A percentile compares a stretch with the other conserved stretches of the same genome.
Evolutionary conservation across 164 flowering plant genomes (phyloP).

Genomic region (Aristolochia contorta): DNA sequence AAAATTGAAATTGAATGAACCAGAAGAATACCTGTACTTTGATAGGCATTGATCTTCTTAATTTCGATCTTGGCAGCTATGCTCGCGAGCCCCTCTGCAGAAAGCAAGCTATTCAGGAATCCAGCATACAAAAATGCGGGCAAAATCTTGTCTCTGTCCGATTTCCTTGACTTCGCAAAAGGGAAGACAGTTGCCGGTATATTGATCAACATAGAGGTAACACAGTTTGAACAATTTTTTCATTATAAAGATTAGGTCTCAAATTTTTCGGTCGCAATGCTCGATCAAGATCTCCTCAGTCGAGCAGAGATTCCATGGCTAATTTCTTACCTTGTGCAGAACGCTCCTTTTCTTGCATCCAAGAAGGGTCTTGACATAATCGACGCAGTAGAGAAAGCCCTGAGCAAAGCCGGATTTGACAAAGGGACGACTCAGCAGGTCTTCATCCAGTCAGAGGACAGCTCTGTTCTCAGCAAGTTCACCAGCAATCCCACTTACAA

Average conservation of each 20-base stretch:
- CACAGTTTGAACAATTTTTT: neutral
- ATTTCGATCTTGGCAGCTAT: slow-evolving; percentile 39
- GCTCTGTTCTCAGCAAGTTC: slow-evolving; percentile 55
- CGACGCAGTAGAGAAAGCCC: slow-evolving; percentile 40
- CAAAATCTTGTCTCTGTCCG: slow-evolving; percentile 10
- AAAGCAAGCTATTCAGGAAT: slow-evolving; percentile 25
- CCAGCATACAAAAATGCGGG: slow-evolving; percentile 14
- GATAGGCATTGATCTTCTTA: neutral
- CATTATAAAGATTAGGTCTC: neutral
- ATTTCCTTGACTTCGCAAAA: slow-evolving; percentile 14
- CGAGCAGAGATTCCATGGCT: too few species aligned
- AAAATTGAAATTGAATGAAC: too few species aligned
- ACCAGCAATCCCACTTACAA: slow-evolving; percentile 34
- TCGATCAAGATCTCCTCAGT: too few species aligned
- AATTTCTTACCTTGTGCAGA: slow-evolving; percentile 39
- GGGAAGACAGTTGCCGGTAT: slow-evolving; percentile 9
- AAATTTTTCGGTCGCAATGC: neutral
- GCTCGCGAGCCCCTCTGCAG: slow-evolving; percentile 25
- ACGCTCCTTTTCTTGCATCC: slow-evolving; percentile 82
- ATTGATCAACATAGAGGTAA: slow-evolving; percentile 13
- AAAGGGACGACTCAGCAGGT: slow-evolving; percentile 60
- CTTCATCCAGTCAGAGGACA: slow-evolving; percentile 72
- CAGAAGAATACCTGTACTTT: too few species aligned
- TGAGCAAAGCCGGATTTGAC: slow-evolving; percentile 60
- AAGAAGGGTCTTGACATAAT: slow-evolving; percentile 57